Base-by-base conservation (phyloP, 148 eudicot genomes). In the Camellia granthamiana region DNA sequence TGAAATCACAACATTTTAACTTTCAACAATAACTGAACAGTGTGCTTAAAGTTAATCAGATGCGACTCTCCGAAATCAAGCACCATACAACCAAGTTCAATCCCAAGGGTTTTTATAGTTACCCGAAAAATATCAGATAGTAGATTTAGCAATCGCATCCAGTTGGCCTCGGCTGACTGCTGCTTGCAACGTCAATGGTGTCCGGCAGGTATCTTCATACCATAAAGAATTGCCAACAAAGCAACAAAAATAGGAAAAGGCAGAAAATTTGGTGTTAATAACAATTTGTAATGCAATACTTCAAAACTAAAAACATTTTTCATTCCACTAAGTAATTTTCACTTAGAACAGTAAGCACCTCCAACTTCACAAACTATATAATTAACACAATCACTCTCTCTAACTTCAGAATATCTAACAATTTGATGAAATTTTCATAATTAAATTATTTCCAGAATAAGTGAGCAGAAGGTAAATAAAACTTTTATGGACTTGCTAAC, bases 141-240 rank as follows among this genome's bases (percentile, higher is more conserved):
- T 14, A 80, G 16, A 44, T 75, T 85, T 79, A 94, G 79, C 97
- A 94, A 68, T 88, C 92, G 69, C 98, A 94, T 76, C 94, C 97
- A 62, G 84, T 80, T 74, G 97, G 81, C 64, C 91, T 90, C 84
- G 78, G 89, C 83, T 92, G 98, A 81, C 87, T 94, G 89, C 87
- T 91, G 72, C 84, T 86, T 18, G 76, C 94, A 72, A 91, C 98
- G 62, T 94, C 98, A 80, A 94, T 94, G 80, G 97, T 94, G 82
- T 92, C 98, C 9, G 98, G 98, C 89, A 94, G 74, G 85, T 91
- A 94, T 92, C 98, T 94, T 77, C 80, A 78, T 54, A 64, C 75
- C 74, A 16, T 42, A 13, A 58, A 43, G 56, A 56, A 66, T 75
- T 67, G 58, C 46, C 19, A 23, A 18, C 56, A 62, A 68, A 56